Evolutionary conservation across 192 early-diverging fungal species (phyloP).

Genomic region (Coemansia sp.): DNA sequence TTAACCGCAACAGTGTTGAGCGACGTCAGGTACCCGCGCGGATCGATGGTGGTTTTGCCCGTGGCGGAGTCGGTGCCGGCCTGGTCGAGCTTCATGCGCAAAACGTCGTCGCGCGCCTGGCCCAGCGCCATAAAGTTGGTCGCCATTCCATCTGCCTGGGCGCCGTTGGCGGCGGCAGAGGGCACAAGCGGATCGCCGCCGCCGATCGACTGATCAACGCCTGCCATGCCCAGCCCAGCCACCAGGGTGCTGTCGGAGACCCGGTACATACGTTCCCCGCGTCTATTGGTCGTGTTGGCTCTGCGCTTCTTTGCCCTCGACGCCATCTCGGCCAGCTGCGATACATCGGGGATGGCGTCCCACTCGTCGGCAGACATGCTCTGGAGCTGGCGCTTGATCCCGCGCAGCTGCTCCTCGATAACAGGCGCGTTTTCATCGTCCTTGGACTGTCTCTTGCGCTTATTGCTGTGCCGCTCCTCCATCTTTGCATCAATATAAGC

Average conservation of each 20-base stretch:
- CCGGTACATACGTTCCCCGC: slow-evolving; percentile 47
- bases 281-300: slow-evolving; percentile 34
- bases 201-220: slow-evolving; percentile 56
- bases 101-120: slow-evolving; percentile 87
- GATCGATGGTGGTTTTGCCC: slow-evolving; percentile 89
- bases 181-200: neutral
- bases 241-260: slow-evolving; percentile 67
- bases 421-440: slow-evolving; percentile 72
- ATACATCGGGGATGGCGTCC: slow-evolving; percentile 68
- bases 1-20: slow-evolving; percentile 82
- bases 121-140: slow-evolving; percentile 88
- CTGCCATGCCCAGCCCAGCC: slow-evolving; percentile 26
- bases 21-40: slow-evolving; percentile 95
- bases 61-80: slow-evolving; percentile 79
- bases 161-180: neutral
- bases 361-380: slow-evolving; percentile 85
- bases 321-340: slow-evolving; percentile 69
- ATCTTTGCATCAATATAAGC: slow-evolving; percentile 86
- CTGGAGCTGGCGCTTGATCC: slow-evolving; percentile 83
- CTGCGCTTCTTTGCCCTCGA: slow-evolving; percentile 70
- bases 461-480: slow-evolving; percentile 82
- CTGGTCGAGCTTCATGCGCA: slow-evolving; percentile 90
- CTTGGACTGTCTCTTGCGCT: slow-evolving; percentile 68
- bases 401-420: slow-evolving; percentile 88
- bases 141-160: slow-evolving; percentile 13